These are phyloP conservation scores for Acer campestre DNA, from an alignment of 345 rosid genomes.

Conservation along the genomic window DNA sequence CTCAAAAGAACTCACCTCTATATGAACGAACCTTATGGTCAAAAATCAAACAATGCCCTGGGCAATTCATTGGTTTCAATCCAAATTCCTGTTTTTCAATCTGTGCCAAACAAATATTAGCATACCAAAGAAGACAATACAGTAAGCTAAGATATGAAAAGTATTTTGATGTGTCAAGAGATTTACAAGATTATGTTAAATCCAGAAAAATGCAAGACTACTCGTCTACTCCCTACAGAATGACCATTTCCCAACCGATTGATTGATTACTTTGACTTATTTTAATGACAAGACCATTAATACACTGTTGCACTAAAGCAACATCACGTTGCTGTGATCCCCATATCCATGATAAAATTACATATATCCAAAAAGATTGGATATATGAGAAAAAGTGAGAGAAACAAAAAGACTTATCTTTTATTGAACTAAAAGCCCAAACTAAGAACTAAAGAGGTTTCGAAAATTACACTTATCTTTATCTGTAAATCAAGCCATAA, in stretches of 20 bases:
- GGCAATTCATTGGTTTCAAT: slow-evolving; percentile 97
- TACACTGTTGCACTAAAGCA: neutral
- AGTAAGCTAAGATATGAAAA: slow-evolving; percentile 2
- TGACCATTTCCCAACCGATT: neutral
- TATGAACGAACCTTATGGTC: slow-evolving; percentile 86
- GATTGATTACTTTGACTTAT: neutral
- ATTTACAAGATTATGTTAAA: neutral
- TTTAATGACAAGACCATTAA: neutral
- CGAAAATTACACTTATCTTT: neutral
- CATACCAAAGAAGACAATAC: neutral
- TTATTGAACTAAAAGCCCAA: neutral
- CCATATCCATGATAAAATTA: neutral
- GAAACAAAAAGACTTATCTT: neutral
- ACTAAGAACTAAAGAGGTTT: neutral
- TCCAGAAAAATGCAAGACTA: slow-evolving; percentile 5
- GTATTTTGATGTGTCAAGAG: neutral
- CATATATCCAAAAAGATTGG: neutral
- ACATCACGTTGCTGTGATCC: neutral
- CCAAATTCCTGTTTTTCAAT: slow-evolving; percentile 96
- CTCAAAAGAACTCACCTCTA: slow-evolving; percentile 51
- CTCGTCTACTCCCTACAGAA: neutral
- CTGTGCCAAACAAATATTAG: slow-evolving; percentile 42
- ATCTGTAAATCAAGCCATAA: neutral
- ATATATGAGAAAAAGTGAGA: neutral
- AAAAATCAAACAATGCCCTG: slow-evolving; percentile 98